Conservation (phyloP, 768 basidiomycete genomes). For the Dioszegia crocea region DNA sequence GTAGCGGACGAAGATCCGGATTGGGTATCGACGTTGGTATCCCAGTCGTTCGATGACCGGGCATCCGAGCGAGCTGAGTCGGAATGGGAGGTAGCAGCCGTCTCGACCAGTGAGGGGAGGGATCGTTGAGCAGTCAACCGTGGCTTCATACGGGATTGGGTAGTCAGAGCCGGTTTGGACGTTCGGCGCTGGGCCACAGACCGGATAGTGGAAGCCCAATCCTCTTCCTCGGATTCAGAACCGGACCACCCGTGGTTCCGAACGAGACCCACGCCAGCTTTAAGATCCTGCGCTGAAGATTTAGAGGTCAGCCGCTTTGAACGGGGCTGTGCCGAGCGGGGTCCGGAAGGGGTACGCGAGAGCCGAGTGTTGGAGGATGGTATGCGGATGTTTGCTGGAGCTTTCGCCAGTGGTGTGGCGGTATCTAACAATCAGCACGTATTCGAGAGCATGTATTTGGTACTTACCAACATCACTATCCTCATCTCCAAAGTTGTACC, state of each 20-base stretch:
- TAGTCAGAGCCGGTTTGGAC: not conserved
- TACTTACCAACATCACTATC: constrained; percentile 33
- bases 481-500: constrained; percentile 5
- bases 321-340: not conserved
- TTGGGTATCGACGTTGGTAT: not conserved
- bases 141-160: not conserved
- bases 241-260: constrained; percentile 29
- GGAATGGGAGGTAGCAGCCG: not conserved
- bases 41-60: not conserved
- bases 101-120: not conserved
- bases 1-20: not conserved
- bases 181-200: constrained; percentile 10
- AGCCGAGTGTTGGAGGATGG: constrained; percentile 27
- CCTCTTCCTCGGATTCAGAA: constrained; percentile 37
- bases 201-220: constrained; percentile 21
- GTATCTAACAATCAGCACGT: constrained; percentile 11
- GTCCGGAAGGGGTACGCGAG: not conserved
- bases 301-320: constrained; percentile 8
- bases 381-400: constrained; percentile 19
- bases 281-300: constrained; percentile 2
- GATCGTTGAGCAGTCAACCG: not conserved
- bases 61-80: not conserved
- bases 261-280: constrained; percentile 9
- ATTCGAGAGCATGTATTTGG: not conserved
- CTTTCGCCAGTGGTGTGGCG: constrained; percentile 18